Conservation (phyloP, 257 asterid genomes). For the Przewalskia tangutica region DNA sequence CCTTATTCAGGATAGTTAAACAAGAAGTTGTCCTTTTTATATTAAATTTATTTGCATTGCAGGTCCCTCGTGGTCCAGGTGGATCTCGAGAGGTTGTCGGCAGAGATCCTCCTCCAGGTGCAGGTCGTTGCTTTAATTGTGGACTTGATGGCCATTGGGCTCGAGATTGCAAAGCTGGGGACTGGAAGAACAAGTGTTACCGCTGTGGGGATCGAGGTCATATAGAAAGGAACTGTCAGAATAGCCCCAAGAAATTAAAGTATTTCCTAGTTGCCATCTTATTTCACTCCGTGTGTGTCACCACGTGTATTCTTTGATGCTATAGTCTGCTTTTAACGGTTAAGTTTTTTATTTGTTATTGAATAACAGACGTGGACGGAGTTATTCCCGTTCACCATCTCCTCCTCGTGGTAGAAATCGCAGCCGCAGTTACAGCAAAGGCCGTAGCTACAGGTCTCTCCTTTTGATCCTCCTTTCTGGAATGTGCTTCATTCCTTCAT, state of each 20-base stretch:
- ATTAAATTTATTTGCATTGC: background rate
- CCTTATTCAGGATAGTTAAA: background rate
- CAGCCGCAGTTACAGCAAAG: slow-evolving; percentile 38
- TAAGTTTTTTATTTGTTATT: background rate
- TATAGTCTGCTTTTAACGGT: background rate
- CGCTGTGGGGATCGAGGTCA: slow-evolving; percentile 64
- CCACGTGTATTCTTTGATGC: background rate
- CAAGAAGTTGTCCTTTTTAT: background rate
- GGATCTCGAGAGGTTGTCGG: slow-evolving; percentile 49
- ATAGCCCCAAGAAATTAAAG: slow-evolving; percentile 41
- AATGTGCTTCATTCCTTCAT: background rate
- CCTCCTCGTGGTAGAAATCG: slow-evolving; percentile 42
- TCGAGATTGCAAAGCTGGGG: slow-evolving; percentile 60
- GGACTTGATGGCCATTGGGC: slow-evolving; percentile 67
- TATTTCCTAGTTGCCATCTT: slow-evolving; percentile 6
- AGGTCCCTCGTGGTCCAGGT: slow-evolving; percentile 62
- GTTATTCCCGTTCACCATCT: slow-evolving; percentile 48
- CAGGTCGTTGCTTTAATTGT: slow-evolving; percentile 60
- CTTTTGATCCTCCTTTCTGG: background rate
- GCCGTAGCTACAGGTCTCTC: slow-evolving; percentile 43
- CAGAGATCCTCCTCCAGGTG: slow-evolving; percentile 53
- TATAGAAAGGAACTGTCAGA: slow-evolving; percentile 44
- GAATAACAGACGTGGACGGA: slow-evolving; percentile 28
- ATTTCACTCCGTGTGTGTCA: too few species aligned
- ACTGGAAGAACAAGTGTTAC: slow-evolving; percentile 60